Percentiles rank a stretch among this genome's conserved stretches.
phyloP scores from a whole-genome alignment of 225 moss, liverwort and hornwort species.

The Ulota crispa region DNA sequence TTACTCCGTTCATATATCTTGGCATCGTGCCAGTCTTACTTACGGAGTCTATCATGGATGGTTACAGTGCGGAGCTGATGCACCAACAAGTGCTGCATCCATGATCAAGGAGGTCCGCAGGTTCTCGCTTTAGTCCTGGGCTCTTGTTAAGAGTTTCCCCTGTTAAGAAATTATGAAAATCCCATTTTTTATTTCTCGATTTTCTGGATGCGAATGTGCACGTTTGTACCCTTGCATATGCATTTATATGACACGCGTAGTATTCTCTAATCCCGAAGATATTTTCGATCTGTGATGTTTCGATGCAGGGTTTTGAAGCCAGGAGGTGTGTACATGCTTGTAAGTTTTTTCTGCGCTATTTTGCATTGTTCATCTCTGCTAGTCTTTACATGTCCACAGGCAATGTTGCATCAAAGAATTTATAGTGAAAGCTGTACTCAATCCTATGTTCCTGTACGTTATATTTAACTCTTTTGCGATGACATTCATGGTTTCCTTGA shows the following conservation, averaged over 20 bases:
- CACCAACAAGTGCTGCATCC: conserved; percentile 54
- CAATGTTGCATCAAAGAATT: neutral
- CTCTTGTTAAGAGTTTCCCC: neutral
- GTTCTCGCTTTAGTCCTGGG: conserved; percentile 28
- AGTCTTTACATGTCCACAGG: neutral
- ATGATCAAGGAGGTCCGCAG: conserved; percentile 83
- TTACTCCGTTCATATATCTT: neutral
- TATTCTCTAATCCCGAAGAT: neutral
- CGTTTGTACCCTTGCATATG: neutral
- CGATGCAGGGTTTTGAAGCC: conserved; percentile 67
- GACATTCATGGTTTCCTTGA: neutral
- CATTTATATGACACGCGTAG: neutral
- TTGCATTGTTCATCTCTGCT: neutral
- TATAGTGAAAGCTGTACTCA: neutral
- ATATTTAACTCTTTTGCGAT: neutral
- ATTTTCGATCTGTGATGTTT: neutral
- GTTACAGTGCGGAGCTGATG: conserved; percentile 73
- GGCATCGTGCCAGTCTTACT: neutral
- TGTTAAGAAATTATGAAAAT: neutral
- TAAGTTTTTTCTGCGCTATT: conserved; percentile 14
- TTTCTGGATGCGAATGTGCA: neutral
- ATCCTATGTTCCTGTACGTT: neutral
- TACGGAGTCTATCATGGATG: conserved; percentile 17
- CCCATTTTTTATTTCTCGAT: neutral
- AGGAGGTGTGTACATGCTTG: conserved; percentile 80